Base-by-base conservation (phyloP, 345 rosid genomes). In the Pistacia vera region DNA sequence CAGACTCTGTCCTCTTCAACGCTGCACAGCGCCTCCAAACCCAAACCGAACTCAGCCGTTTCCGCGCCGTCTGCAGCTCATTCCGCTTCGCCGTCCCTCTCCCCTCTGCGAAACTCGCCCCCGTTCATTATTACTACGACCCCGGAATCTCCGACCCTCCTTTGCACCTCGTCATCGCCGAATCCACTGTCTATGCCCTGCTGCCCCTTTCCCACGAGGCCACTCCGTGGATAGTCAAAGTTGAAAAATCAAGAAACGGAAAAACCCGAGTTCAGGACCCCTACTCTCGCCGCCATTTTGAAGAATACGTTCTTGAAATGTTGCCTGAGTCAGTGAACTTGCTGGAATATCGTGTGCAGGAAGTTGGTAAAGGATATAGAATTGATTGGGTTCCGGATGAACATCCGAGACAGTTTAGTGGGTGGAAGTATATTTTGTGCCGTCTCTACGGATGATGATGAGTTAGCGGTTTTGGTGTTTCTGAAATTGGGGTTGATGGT, bases 51-150 rank as follows among this genome's bases (percentile, higher is more conserved):
- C 3, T 81, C 57, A 81, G 79, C 46, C 35, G 72, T 0, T 73
- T 81, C 49, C 71, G 81, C 41, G 73, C 79, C 46, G 84, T 79
- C 75, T 84, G 82, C 81, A 57, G 33, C 8, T n/a, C 77, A 13
- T 84, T 81, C 79, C 79, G 81, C 2, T 70, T 66, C 51, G 56
- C 67, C 36, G 2, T 75, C 61, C 76, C 76, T 46, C 66, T 46
- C 20, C 46, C 46, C 46, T 41, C 46, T 6, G 3, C 22, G 14
- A 57, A 65, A 28, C 35, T 18, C 0, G 7, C 7, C 5, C 57
- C 6, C 1, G 18, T 54, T 18, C 57, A 16, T 54, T 54, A 5
- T 54, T 54, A 54, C 57, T 17, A 5, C 12, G 7, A 54, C 2
- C 30, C 36, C 5, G 17, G 14, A 41, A 41, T 41, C 38, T 54